Conservation (phyloP, 2,329 filamentous ascomycete species). For the Paecilomyces dactylethromorphus region DNA sequence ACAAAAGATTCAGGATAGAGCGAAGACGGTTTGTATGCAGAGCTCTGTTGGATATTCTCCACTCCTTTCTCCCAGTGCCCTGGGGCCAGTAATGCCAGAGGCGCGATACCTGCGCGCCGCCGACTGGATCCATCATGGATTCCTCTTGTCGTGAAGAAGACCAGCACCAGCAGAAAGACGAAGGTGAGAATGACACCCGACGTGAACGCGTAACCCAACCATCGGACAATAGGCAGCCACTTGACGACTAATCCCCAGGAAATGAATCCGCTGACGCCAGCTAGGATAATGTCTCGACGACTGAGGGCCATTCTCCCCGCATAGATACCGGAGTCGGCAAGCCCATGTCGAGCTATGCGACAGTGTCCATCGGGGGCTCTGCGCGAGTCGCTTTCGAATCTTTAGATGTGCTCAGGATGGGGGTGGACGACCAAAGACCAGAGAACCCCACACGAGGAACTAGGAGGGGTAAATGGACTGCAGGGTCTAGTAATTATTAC, state of each 20-base stretch:
- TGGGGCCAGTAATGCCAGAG: constrained; percentile 54
- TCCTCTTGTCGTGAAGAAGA: constrained; percentile 51
- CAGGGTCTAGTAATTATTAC: neutral
- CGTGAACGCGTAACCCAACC: constrained; percentile 76
- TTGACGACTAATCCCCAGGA: constrained; percentile 81
- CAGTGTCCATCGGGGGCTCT: constrained; percentile 1
- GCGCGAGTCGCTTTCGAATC: neutral
- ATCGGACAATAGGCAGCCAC: constrained; percentile 77
- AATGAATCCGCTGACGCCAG: constrained; percentile 50
- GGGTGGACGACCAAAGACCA: neutral
- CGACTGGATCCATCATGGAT: constrained; percentile 27
- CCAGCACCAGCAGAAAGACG: constrained; percentile 50
- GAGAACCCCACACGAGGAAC: neutral
- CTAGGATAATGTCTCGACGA: constrained; percentile 37
- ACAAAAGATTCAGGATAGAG: constrained; percentile 70
- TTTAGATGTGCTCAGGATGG: neutral
- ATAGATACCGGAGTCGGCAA: constrained; percentile 36
- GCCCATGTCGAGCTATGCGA: constrained; percentile 26
- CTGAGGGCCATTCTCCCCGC: constrained; percentile 41
- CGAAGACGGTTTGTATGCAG: constrained; percentile 60
- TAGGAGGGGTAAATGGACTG: neutral
- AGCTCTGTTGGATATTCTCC: constrained; percentile 57
- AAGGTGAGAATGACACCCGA: constrained; percentile 56
- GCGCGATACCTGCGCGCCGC: constrained; percentile 38
- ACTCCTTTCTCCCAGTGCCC: constrained; percentile 65